Percentiles rank a stretch among this genome's conserved stretches.
phyloP scores from a whole-genome alignment of 1,139 yeast genomes.

The Waltiozyma sp. region DNA sequence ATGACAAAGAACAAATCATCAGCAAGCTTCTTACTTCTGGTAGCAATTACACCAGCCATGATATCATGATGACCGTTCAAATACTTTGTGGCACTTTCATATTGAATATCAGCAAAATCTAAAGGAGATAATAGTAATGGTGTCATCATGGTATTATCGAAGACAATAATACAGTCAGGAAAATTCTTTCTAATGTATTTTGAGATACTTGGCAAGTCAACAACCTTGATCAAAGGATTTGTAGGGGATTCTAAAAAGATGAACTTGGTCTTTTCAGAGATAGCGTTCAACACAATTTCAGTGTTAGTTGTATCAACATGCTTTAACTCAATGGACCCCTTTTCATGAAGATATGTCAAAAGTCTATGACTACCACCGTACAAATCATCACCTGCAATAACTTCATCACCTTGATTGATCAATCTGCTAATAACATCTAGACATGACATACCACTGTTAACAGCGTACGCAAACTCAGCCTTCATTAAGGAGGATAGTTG shows the following conservation, averaged over 20 bases:
- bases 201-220: constrained; percentile 62
- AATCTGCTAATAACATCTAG: constrained; percentile 72
- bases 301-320: constrained; percentile 82
- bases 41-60: constrained; percentile 88
- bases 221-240: constrained; percentile 80
- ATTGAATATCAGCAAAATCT: constrained; percentile 77
- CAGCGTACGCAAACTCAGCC: constrained; percentile 67
- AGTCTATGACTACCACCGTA: constrained; percentile 90
- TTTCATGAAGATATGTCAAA: constrained; percentile 57
- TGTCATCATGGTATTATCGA: constrained; percentile 94
- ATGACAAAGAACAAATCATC: constrained; percentile 64
- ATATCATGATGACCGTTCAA: constrained; percentile 91
- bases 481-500: constrained; percentile 70
- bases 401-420: constrained; percentile 69
- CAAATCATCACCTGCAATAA: constrained; percentile 85
- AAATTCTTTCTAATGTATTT: constrained; percentile 53
- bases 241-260: constrained; percentile 85
- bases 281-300: constrained; percentile 31
- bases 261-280: constrained; percentile 49
- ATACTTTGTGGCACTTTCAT: constrained; percentile 88
- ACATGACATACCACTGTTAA: constrained; percentile 88
- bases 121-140: constrained; percentile 80
- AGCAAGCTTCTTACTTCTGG: constrained; percentile 51
- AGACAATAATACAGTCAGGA: constrained; percentile 67
- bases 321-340: constrained; percentile 56